phyloP scores from a whole-genome alignment of 305 asterid species.

The Plantago lanceolata region DNA sequence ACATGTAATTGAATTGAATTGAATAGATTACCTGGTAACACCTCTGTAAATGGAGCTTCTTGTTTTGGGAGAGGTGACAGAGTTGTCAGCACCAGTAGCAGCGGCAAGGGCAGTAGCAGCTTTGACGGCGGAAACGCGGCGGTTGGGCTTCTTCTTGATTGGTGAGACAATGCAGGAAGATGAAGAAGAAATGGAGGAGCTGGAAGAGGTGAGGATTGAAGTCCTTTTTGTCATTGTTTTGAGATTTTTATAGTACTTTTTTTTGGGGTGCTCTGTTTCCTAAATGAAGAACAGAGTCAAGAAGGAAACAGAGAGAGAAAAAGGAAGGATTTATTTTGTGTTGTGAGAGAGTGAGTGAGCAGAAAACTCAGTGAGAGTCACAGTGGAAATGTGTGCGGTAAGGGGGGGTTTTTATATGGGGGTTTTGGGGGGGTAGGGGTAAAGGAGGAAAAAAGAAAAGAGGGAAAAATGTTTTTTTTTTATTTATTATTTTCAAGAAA shows the following conservation, averaged over 20 bases:
- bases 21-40: conserved; percentile 63
- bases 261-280: conserved; percentile 8
- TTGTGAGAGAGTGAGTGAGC: conserved; percentile 20
- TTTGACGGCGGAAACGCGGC: conserved; percentile 37
- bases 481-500: neutral
- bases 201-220: conserved; percentile 14
- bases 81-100: conserved; percentile 26
- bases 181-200: conserved; percentile 35
- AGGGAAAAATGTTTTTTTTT: conserved; percentile 24
- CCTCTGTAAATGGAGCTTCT: conserved; percentile 93
- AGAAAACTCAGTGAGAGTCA: conserved; percentile 1
- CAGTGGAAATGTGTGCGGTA: conserved; percentile 19
- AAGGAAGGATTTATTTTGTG: too few species aligned
- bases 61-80: conserved; percentile 42
- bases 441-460: conserved; percentile 26
- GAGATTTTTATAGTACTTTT: neutral
- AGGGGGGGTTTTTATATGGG: neutral
- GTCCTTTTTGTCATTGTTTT: conserved; percentile 52
- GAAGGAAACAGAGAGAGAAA: neutral
- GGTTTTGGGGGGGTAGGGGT: conserved; percentile 51
- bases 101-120: conserved; percentile 15
- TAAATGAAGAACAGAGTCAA: conserved; percentile 7
- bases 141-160: conserved; percentile 24
- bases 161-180: conserved; percentile 57
- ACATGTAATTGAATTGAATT: conserved; percentile 40